Evolutionary conservation across 495 filamentous ascomycete genomes (phyloP).

Genomic region (Rhypophila decipiens): DNA sequence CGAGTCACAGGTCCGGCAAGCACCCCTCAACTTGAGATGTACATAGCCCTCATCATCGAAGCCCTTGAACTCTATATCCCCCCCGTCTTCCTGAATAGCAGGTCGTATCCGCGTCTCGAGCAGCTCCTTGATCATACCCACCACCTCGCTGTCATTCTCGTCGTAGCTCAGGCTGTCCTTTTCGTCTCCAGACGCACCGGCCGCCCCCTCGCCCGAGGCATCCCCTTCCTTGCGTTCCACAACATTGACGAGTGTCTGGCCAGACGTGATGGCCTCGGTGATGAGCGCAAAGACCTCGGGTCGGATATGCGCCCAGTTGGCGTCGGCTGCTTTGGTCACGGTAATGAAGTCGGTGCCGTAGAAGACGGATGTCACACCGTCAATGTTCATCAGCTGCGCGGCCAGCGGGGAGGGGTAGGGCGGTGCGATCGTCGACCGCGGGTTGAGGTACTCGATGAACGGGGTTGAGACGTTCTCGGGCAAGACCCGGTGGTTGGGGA

Average conservation of each 20-base stretch:
- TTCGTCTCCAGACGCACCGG: conserved; percentile 32
- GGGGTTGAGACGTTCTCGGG: conserved; percentile 64
- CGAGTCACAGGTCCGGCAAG: conserved; percentile 91
- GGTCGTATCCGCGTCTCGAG: conserved; percentile 91
- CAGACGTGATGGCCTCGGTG: conserved; percentile 79
- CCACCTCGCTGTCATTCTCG: conserved; percentile 85
- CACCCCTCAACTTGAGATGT: conserved; percentile 78
- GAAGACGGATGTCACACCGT: conserved; percentile 90
- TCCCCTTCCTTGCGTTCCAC: conserved; percentile 51
- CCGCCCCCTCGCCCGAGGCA: conserved; percentile 20
- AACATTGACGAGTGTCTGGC: conserved; percentile 72
- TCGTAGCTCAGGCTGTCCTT: conserved; percentile 70
- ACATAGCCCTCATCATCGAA: conserved; percentile 87
- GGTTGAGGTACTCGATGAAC: conserved; percentile 86
- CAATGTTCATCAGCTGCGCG: conserved; percentile 79
- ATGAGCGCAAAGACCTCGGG: conserved; percentile 94
- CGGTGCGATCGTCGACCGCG: conserved; percentile 78
- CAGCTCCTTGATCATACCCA: conserved; percentile 98
- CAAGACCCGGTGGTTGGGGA: conserved; percentile 77
- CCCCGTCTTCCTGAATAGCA: conserved; percentile 94
- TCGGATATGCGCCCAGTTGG: conserved; percentile 89
- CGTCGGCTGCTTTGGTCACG: conserved; percentile 80
- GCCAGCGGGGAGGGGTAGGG: conserved; percentile 92
- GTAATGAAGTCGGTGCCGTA: conserved; percentile 95
- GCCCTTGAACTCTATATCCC: conserved; percentile 89